Evolutionary conservation across 225 moss, liverwort and hornwort genomes (phyloP), one percentile per base, ranked within the genome.

Genomic region (Anthoceros angustus): DNA sequence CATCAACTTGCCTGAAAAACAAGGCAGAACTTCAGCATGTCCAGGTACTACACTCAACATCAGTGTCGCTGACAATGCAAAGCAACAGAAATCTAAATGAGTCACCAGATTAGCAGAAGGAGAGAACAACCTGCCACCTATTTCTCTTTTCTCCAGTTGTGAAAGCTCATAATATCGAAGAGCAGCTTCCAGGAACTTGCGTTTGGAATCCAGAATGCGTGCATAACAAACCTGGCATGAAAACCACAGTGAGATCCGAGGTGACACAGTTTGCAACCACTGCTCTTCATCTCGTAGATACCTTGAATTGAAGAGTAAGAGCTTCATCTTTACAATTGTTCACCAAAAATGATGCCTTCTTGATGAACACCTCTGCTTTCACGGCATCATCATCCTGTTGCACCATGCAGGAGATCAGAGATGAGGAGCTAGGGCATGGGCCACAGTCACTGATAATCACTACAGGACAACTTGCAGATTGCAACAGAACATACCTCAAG

Each of bases 101-200:
- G 46, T 18, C 46, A 2, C 2, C 3, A 48, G 45, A 46, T 11
- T 16, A 46, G 4, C 45, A 46, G 45, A 46, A 46, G 2, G 7
- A 5, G 18, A 65, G 4, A 72, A 79, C 50, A 12, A 83, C 84
- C 91, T 82, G 76, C 91, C 95, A 77, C 87, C 85, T 80, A 91
- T 80, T 77, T 91, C 95, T 21, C 91, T 79, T 79, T 98, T 98
- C 55, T 98, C 95, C 67, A 98, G 75, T 78, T 98, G 95, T 43
- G 95, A 98, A 63, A 98, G 72, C 74, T 98, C 95, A 65, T 98
- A 98, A 72, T 98, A 98, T 67, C 95, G 95, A 70, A 98, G 91
- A 14, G 95, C 95, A 69, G 95, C 95, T 80, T 98, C 95, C 63
- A 98, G 76, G 73, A 98, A 98, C 69, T 98, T 98, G 61, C 95